These are phyloP conservation scores for Alternaria ethzedia DNA, from an alignment of 2,329 filamentous ascomycete genomes.

Conservation along the genomic window DNA sequence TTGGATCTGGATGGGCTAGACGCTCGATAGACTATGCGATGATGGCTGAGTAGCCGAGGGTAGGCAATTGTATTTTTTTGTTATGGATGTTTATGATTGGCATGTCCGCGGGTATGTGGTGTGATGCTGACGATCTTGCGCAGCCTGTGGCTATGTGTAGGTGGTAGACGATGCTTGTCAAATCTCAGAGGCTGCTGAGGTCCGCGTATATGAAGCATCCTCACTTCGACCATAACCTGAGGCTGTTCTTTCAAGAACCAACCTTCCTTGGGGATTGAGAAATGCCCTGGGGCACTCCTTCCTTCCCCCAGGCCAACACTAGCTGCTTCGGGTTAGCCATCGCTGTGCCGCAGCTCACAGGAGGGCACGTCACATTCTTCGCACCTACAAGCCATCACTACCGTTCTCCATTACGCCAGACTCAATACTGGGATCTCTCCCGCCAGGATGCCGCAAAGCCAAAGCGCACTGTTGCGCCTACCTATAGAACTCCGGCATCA, in stretches of 20 bases:
- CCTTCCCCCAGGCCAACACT: background rate
- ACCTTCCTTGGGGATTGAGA: no score
- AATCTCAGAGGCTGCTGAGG: background rate
- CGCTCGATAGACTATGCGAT: constrained; percentile 12
- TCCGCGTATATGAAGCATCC: background rate
- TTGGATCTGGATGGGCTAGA: constrained; percentile 10
- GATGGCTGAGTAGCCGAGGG: constrained; percentile 3
- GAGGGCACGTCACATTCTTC: no score
- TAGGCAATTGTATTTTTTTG: constrained; percentile 10
- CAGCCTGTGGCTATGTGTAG: background rate
- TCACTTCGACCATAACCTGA: background rate
- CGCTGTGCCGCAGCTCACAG: background rate
- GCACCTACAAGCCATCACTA: no score
- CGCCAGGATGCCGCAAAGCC: background rate
- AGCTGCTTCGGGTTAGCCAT: background rate
- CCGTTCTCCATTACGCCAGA: no score
- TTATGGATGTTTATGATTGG: background rate
- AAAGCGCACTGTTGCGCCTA: background rate
- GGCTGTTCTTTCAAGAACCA: background rate
- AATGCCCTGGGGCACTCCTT: background rate
- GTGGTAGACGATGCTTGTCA: background rate
- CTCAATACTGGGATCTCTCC: background rate
- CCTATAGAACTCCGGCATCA: background rate
- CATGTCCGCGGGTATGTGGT: background rate
- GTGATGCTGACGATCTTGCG: background rate